Base-by-base conservation (phyloP, 345 rosid species). In the Rhizophora apiculata region DNA sequence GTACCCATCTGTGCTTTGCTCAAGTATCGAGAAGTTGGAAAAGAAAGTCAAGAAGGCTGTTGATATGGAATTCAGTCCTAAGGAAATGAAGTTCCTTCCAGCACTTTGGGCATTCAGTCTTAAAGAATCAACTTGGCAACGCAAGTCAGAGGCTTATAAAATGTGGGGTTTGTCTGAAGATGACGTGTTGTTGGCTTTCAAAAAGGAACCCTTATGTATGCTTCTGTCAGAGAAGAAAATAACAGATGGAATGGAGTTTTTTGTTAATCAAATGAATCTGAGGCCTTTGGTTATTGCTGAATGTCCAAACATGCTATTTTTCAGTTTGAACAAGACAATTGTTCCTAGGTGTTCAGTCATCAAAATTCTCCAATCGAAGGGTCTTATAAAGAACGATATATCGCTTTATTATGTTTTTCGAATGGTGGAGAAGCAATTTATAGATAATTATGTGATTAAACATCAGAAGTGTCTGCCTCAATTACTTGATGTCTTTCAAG, bases 191-290 rank as follows among this genome's bases (percentile, higher is more conserved):
- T 8, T 8, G 22, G 72, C 69, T 3, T 79, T 79, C 30, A 37
- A 6, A 6, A 65, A n/a, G 59, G 1, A n/a, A 11, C 79, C 82
- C 1, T 6, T 8, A 8, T 67, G 37, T 37, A 39, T 74, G 62
- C 21, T 15, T 8, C 15, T 31, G 3, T 79, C 71, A 1, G 76
- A 66, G 67, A 39, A 63, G 6, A 79, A 79, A 54, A 20, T 79
- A 20, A 53, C 30, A 63, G 54, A 8, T n/a, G n/a, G 36, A 10
- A 71, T 74, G 76, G 60, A 67, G 18, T 74, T 74, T 31, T 62
- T 69, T 10, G 82, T 74, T n/a, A 74, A 79, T 56, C 24, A 70
- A 58, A 59, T 79, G 79, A 76, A 72, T 6, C 56, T 19, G 13
- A 43, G 34, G 18, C 29, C 63, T 43, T 21, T 24, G 6, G 51